Base-by-base conservation (phyloP, 179 eudicot genomes). In the Patellifolia procumbens region DNA sequence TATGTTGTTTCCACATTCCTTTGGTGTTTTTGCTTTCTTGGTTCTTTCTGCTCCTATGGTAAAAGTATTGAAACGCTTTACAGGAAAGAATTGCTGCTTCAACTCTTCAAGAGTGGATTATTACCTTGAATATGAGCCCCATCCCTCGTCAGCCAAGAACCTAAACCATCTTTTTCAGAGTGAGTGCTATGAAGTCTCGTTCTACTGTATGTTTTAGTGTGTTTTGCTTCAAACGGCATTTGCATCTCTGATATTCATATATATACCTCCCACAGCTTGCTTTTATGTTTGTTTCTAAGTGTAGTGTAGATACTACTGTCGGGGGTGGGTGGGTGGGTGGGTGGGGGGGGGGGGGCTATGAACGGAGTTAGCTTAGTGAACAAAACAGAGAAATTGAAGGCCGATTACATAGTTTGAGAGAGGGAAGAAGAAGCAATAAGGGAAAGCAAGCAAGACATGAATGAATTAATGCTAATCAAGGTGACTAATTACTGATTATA, bases 151-250 rank as follows among this genome's bases (percentile, higher is more conserved):
- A 16, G 76, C 90, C 31, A 94, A 91, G 84, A 92, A 94, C 79
- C 72, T 92, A 83, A 87, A 87, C 64, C 98, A 94, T 86, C 93
- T 94, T 61, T 94, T 91, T 74, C 96, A 94, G 80, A 94, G 98
- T 94, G 89, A 74, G 93, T 81, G 39, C 19, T 67, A 0, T 62
- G 22, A 60, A 49, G 22, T 35, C 26, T 7, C 48, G 42, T 61
- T 16, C 7, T 59, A 68, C 48, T 56, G 4, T 15, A 34, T 76
- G 20, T 19, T 19, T n/a, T 48, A 53, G 49, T 39, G 56, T 56
- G n/a, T 45, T 39, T 48, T 53, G 4, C 24, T 52, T 16, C 67
- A 39, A 31, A 43, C 39, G 7, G 24, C 37, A 26, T 48, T 35
- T 55, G 42, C 61, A 42, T 55, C 31, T 72, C 2, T 32, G 39